A percentile compares a stretch with the other conserved stretches of the same genome.
These are phyloP conservation scores for Coemansia sp. DNA, from an alignment of 192 early-diverging fungal genomes.

Conservation along the genomic window DNA sequence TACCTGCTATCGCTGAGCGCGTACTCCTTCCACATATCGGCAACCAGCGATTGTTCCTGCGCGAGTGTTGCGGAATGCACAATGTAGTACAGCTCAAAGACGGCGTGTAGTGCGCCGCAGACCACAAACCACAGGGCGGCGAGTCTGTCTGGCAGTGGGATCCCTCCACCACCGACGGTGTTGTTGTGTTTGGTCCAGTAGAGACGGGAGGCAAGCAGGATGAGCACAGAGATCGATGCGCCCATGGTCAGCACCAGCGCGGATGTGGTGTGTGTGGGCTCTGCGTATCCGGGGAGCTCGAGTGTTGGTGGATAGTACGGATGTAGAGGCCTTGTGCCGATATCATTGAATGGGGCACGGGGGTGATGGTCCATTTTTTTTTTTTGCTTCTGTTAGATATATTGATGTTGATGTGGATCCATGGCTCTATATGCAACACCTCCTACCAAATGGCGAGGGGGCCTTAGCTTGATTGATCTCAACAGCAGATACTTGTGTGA, in stretches of 20 bases:
- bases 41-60: slow-evolving; percentile 43
- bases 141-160: slow-evolving; percentile 30
- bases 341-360: neutral
- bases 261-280: slow-evolving; percentile 20
- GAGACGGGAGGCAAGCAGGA: slow-evolving; percentile 3
- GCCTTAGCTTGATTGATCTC: too few species aligned
- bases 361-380: neutral
- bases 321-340: slow-evolving; percentile 13
- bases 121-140: slow-evolving; percentile 64
- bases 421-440: too few species aligned
- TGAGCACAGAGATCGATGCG: slow-evolving; percentile 8
- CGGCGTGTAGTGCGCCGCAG: slow-evolving; percentile 61
- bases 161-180: neutral
- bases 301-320: slow-evolving; percentile 45
- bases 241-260: slow-evolving; percentile 28
- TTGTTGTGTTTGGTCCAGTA: slow-evolving; percentile 1
- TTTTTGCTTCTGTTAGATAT: neutral
- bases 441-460: too few species aligned
- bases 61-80: slow-evolving; percentile 52
- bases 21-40: slow-evolving; percentile 74
- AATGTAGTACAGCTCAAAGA: slow-evolving; percentile 69
- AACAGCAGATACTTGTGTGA: too few species aligned
- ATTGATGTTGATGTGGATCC: too few species aligned
- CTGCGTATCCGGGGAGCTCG: slow-evolving; percentile 27
- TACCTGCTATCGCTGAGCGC: slow-evolving; percentile 70